phyloP scores from a whole-genome alignment of 441 rosid species.

The Melastoma candidum region DNA sequence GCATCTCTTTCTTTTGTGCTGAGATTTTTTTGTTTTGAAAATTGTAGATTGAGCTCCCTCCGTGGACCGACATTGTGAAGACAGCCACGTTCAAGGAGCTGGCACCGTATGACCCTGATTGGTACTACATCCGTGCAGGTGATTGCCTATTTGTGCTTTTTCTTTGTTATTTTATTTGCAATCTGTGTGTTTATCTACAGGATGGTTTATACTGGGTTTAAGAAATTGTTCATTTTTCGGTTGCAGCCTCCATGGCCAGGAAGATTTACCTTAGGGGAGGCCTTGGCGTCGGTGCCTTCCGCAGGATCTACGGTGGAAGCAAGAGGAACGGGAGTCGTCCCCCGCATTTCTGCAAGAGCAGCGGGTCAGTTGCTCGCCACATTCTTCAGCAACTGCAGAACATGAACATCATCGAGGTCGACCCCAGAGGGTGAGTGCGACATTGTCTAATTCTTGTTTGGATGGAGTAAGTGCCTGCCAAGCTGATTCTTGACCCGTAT shows the following conservation, averaged over 20 bases:
- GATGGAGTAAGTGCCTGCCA: no score
- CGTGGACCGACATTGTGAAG: background rate
- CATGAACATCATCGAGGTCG: background rate
- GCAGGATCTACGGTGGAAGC: no score
- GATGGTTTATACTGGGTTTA: background rate
- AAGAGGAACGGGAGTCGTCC: no score
- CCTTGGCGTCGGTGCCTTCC: no score
- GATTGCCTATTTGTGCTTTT: background rate
- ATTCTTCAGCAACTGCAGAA: no score
- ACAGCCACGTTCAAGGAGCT: slow-evolving; percentile 8
- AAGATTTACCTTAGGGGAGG: no score
- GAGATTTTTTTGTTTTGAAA: no score
- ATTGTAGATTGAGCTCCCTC: slow-evolving; percentile 2
- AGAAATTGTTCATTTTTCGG: background rate
- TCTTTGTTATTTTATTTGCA: background rate
- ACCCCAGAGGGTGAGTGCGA: slow-evolving; percentile 1
- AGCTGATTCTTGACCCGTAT: no score
- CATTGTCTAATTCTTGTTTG: no score
- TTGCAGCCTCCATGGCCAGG: slow-evolving; percentile 3
- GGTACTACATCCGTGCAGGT: slow-evolving; percentile 6
- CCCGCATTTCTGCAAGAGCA: no score
- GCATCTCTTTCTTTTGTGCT: no score
- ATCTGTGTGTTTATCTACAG: background rate
- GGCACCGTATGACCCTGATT: slow-evolving; percentile 7
- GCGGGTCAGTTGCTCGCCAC: no score